Base-by-base conservation (phyloP, 1,284 basidiomycete species). In the Boletellus dicymbophilus region DNA sequence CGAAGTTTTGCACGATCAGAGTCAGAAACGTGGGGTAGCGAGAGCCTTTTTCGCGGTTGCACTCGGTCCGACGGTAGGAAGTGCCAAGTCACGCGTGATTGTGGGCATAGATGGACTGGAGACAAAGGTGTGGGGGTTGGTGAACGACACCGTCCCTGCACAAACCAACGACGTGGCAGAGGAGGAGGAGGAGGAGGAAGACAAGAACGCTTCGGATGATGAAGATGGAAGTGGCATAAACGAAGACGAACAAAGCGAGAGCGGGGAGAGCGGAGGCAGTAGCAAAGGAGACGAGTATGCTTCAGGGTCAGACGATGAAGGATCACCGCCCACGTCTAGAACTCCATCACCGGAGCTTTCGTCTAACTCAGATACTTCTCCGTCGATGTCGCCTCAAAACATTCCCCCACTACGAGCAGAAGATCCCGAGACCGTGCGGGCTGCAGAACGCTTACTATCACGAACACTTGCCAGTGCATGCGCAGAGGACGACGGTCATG, bases 31-130 rank as follows among this genome's bases (percentile, higher is more conserved):
- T 18, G 49, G 51, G 11, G 16, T 31, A 1, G 30, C 48, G 3
- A 55, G 46, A 6, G 78, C 73, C 2, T 81, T 85, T 58, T 63
- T 90, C 23, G 77, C 78, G 1, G 74, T 89, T 40, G 68, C 84
- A 9, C 71, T 90, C 2, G 88, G 88, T 1, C 80, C 87, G 0
- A 85, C 79, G 42, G 63, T 82, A 3, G 77, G 76, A 9, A 73
- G 80, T 0, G 75, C 84, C 3, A 84, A 78, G 55, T 74, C 83
- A 2, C 76, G 76, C 51, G 76, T 89, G 3, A 62, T 89, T 8
- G 72, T 86, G 20, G 81, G 76, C 2, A 69, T 90, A 3, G 80
- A 88, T 57, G 82, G 83, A 1, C 61, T 90, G 13, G 80, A 86
- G 47, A 71, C 74, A 6, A 80, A 74, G 49, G 59, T 79, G 6